phyloP scores from a whole-genome alignment of 2,329 filamentous ascomycete species.

The Cercospora citrullina region DNA sequence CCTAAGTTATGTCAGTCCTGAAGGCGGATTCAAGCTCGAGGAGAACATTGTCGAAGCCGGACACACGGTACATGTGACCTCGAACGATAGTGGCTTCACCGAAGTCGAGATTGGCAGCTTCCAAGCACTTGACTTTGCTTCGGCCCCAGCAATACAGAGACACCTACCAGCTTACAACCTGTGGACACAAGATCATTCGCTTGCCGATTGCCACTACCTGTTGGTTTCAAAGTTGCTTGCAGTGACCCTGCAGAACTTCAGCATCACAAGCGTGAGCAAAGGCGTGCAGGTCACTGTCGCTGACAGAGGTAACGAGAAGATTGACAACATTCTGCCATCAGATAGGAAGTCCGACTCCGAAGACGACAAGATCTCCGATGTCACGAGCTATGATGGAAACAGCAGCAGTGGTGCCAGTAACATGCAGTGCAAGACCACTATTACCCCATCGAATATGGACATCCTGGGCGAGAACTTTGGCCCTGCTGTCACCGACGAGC shows the following conservation, averaged over 20 bases:
- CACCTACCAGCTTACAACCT: constrained; percentile 18
- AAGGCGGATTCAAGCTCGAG: neutral
- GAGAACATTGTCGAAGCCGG: neutral
- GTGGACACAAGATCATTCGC: constrained; percentile 3
- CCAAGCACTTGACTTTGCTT: constrained; percentile 10
- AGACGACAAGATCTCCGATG: neutral
- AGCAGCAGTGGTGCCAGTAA: neutral
- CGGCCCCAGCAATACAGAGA: constrained; percentile 7
- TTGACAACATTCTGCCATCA: neutral
- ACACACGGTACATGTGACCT: neutral
- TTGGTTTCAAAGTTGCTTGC: constrained; percentile 11
- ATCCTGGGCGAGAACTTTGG: constrained; percentile 16
- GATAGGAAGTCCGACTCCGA: neutral
- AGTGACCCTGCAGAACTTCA: constrained; percentile 4
- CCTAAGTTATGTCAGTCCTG: constrained; percentile 15
- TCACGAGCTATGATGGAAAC: neutral
- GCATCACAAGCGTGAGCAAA: neutral
- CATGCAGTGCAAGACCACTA: neutral
- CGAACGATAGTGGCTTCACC: neutral
- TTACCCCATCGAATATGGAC: constrained; percentile 8
- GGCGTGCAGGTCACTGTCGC: neutral
- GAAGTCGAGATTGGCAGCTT: constrained; percentile 5
- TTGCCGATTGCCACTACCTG: constrained; percentile 12
- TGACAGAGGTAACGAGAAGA: neutral
- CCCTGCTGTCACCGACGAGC: neutral